These are phyloP conservation scores for Penicillium expansum DNA, from an alignment of 2,329 filamentous ascomycete genomes.

Conservation along the genomic window DNA sequence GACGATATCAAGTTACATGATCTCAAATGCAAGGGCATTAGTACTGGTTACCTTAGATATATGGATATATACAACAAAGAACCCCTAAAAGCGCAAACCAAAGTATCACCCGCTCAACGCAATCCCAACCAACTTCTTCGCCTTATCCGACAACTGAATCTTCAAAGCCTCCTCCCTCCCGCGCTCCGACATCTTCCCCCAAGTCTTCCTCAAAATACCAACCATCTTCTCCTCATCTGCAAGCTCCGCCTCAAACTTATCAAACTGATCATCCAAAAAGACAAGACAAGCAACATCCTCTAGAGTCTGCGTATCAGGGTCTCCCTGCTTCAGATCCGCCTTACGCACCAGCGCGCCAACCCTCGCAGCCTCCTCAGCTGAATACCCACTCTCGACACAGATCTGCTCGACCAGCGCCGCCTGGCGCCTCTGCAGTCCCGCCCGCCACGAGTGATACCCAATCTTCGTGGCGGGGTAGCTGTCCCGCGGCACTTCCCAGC, in stretches of 20 bases:
- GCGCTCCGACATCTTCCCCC: slow-evolving; percentile 68
- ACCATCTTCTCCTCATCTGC: slow-evolving; percentile 76
- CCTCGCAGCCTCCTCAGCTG: slow-evolving; percentile 55
- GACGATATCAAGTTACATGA: background rate
- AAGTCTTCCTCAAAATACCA: slow-evolving; percentile 68
- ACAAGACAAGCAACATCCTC: slow-evolving; percentile 86
- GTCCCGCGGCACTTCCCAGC: slow-evolving; percentile 77
- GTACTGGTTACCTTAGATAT: background rate
- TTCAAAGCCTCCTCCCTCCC: slow-evolving; percentile 64
- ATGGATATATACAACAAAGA: slow-evolving; percentile 2
- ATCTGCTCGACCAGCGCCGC: slow-evolving; percentile 59
- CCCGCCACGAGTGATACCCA: slow-evolving; percentile 79
- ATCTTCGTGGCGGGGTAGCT: slow-evolving; percentile 70
- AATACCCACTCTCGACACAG: slow-evolving; percentile 52
- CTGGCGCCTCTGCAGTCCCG: slow-evolving; percentile 69
- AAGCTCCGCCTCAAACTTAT: slow-evolving; percentile 67
- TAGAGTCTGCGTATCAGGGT: slow-evolving; percentile 62
- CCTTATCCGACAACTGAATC: slow-evolving; percentile 64
- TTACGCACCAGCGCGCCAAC: slow-evolving; percentile 75
- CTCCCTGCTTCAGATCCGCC: slow-evolving; percentile 61
- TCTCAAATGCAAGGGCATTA: background rate
- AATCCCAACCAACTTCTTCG: slow-evolving; percentile 60
- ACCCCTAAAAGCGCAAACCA: background rate
- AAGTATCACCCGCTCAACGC: slow-evolving; percentile 50
- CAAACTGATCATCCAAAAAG: slow-evolving; percentile 83